Conservation (phyloP, 768 basidiomycete genomes). For the Dioszegia crocea region DNA sequence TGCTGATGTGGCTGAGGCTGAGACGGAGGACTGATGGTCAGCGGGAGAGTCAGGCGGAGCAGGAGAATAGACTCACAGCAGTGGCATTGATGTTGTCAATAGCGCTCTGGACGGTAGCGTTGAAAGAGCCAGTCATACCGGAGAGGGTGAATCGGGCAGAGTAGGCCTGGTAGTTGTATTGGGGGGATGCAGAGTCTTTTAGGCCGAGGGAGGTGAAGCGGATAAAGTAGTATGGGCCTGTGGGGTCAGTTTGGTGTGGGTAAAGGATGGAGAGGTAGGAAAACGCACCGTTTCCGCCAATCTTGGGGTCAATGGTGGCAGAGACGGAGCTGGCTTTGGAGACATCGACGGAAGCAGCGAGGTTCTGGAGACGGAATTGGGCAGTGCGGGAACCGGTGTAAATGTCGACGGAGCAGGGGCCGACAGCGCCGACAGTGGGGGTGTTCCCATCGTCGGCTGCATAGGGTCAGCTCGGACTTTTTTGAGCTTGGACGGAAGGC, state of each 20-base stretch:
- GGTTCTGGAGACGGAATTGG: conserved; percentile 46
- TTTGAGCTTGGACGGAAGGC: conserved; percentile 1
- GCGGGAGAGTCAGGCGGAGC: background rate
- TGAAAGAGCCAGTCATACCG: conserved; percentile 72
- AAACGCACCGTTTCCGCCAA: conserved; percentile 26
- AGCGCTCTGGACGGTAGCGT: conserved; percentile 55
- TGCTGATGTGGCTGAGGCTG: conserved; percentile 6
- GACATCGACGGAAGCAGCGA: conserved; percentile 47
- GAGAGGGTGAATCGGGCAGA: conserved; percentile 67
- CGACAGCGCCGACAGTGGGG: conserved; percentile 38
- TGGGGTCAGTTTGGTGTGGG: no score
- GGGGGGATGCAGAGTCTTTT: conserved; percentile 57
- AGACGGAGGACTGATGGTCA: background rate
- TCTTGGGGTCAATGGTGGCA: conserved; percentile 39
- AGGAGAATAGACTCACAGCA: background rate
- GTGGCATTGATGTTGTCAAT: conserved; percentile 54
- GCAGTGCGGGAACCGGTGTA: conserved; percentile 42
- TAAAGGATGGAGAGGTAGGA: background rate
- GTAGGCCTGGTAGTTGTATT: conserved; percentile 66
- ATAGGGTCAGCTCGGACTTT: conserved; percentile 1
- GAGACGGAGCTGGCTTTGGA: conserved; percentile 33
- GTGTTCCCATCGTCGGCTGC: conserved; percentile 44
- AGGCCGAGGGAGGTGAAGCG: conserved; percentile 62
- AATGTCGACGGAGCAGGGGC: conserved; percentile 44
- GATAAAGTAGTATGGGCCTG: conserved; percentile 58